These are phyloP conservation scores for Ceratocystis diversiconidia DNA, from an alignment of 2,329 filamentous ascomycete genomes.

Conservation along the genomic window DNA sequence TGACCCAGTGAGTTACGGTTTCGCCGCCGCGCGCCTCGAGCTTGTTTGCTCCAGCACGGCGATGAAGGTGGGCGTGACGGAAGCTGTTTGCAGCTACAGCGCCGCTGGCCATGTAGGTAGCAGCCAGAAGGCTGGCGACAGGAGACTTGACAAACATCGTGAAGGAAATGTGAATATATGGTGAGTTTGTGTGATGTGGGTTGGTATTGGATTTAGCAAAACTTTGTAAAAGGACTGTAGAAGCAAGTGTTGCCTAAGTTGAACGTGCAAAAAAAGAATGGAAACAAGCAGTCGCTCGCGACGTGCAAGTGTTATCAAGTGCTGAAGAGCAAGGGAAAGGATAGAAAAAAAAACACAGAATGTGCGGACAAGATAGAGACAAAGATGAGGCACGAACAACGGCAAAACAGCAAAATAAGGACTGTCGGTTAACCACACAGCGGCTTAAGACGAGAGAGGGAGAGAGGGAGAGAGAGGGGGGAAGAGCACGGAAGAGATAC, in stretches of 20 bases:
- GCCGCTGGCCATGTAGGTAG: slow-evolving; percentile 32
- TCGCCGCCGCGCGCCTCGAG: slow-evolving; percentile 25
- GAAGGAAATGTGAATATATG: slow-evolving; percentile 19
- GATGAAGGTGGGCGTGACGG: slow-evolving; percentile 25
- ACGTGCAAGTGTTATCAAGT: background rate
- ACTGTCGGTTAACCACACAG: slow-evolving; percentile 18
- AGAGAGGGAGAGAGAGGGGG: background rate
- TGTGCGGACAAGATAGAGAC: background rate
- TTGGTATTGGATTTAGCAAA: slow-evolving; percentile 13
- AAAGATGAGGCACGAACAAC: slow-evolving; percentile 18
- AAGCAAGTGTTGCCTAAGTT: background rate
- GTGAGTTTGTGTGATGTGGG: slow-evolving; percentile 8
- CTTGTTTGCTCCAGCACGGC: slow-evolving; percentile 3
- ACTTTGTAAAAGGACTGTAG: background rate
- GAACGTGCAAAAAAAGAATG: background rate
- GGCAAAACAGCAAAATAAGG: slow-evolving; percentile 16
- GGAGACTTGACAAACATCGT: slow-evolving; percentile 33
- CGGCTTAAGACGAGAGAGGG: slow-evolving; percentile 6
- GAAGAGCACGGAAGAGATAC: background rate
- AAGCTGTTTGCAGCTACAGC: slow-evolving; percentile 31
- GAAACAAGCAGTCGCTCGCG: slow-evolving; percentile 16
- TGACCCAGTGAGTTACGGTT: slow-evolving; percentile 29
- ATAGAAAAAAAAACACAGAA: slow-evolving; percentile 9
- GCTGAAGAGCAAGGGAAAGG: background rate
- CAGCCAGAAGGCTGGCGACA: slow-evolving; percentile 28